A percentile compares a stretch with the other conserved stretches of the same genome.
Conservation (phyloP, 2,329 filamentous ascomycete genomes). For the Sclerotinia nivalis region DNA sequence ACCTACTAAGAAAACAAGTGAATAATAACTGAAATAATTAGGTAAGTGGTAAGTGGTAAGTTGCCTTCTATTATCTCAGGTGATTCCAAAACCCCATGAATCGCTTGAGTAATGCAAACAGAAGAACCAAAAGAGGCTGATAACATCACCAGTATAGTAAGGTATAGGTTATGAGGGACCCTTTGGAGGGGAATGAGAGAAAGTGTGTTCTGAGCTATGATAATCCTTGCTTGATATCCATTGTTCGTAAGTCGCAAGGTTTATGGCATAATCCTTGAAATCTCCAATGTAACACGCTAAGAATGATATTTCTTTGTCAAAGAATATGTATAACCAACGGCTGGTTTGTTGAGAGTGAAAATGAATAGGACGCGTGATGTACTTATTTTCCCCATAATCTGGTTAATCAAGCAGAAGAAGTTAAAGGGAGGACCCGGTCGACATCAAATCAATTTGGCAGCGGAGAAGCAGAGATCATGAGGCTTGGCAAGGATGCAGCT, state of each 20-base stretch:
- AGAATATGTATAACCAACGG: not conserved
- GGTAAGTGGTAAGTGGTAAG: not conserved
- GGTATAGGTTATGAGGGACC: not conserved
- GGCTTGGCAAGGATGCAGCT: slow-evolving; percentile 18
- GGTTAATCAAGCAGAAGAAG: not conserved
- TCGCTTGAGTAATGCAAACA: slow-evolving; percentile 8
- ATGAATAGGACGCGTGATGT: not conserved
- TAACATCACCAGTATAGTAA: not conserved
- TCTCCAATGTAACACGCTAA: not conserved
- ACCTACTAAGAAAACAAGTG: not conserved
- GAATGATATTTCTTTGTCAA: slow-evolving; percentile 19
- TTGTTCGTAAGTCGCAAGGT: slow-evolving; percentile 1
- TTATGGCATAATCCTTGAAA: not conserved
- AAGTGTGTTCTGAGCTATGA: not conserved
- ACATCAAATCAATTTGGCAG: slow-evolving; percentile 5
- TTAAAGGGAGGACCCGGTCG: not conserved
- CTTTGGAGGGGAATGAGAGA: not conserved
- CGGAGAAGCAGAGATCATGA: slow-evolving; percentile 17
- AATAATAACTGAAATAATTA: not conserved
- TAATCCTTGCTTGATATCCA: slow-evolving; percentile 6
- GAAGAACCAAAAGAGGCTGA: not conserved
- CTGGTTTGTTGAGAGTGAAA: too few species aligned
- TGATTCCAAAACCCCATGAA: not conserved
- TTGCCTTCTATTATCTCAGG: not conserved
- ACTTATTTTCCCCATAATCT: not conserved